Evolutionary conservation across 2,329 filamentous ascomycete species (phyloP).

Genomic region (Cladosporium sp.): DNA sequence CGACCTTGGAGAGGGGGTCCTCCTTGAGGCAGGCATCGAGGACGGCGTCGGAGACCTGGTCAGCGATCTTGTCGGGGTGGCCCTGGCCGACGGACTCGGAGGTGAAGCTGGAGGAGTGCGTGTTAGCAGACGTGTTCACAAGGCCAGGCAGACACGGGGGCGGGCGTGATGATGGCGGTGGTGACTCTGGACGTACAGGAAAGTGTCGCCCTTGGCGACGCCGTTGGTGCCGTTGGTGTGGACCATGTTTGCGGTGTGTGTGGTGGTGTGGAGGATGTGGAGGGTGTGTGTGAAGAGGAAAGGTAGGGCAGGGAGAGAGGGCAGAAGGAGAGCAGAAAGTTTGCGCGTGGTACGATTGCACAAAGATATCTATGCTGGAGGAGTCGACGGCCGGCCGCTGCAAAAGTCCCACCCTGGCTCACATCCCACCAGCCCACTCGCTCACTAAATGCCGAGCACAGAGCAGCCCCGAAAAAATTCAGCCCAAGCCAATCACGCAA

Average conservation of each 20-base stretch:
- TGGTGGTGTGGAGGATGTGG: constrained; percentile 5
- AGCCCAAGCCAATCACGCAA: neutral
- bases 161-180: neutral
- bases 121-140: constrained; percentile 7
- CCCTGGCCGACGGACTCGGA: constrained; percentile 38
- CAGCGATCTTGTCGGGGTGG: constrained; percentile 43
- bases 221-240: constrained; percentile 23
- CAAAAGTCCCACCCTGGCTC: neutral
- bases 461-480: constrained; percentile 5
- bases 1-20: constrained; percentile 96
- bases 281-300: neutral
- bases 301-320: constrained; percentile 5
- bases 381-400: no score
- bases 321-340: neutral
- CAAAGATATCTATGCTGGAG: neutral
- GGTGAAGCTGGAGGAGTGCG: constrained; percentile 11
- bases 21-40: constrained; percentile 95
- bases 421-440: constrained; percentile 8
- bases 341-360: neutral
- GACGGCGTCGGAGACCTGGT: constrained; percentile 97
- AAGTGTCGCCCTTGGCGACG: constrained; percentile 20
- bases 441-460: constrained; percentile 2
- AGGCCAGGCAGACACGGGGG: neutral
- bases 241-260: constrained; percentile 16
- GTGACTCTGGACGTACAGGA: constrained; percentile 17